Evolutionary conservation across 1,284 basidiomycete genomes (phyloP).

Genomic region (Ustilago lituana): DNA sequence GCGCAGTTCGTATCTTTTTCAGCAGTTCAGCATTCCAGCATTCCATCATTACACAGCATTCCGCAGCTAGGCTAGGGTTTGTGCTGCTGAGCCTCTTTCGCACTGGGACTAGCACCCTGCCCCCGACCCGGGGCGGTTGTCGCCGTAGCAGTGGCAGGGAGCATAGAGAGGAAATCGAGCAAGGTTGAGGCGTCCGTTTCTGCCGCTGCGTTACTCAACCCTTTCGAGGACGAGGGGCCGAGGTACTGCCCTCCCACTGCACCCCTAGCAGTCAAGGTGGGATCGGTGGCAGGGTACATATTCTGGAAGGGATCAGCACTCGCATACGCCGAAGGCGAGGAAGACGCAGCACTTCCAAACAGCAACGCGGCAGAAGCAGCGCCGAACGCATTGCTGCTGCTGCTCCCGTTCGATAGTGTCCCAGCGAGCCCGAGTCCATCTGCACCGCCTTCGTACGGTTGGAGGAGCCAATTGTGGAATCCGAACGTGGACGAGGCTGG

Average conservation of each 20-base stretch:
- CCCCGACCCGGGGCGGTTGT: not conserved
- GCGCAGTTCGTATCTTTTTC: too few relatives aligned
- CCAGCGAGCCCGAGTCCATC: conserved; percentile 11
- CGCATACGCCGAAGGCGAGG: conserved; percentile 12
- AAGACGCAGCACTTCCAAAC: not conserved
- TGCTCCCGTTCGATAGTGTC: not conserved
- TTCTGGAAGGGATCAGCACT: conserved; percentile 8
- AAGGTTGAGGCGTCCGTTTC: conserved; percentile 21
- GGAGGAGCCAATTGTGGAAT: conserved; percentile 47
- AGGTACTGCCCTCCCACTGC: not conserved
- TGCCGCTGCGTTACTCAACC: not conserved
- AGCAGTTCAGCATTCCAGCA: too few relatives aligned
- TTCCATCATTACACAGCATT: too few relatives aligned
- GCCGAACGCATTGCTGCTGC: not conserved
- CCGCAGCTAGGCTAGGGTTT: too few relatives aligned
- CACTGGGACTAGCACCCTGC: not conserved
- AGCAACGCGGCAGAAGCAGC: not conserved
- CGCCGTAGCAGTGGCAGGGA: conserved; percentile 12
- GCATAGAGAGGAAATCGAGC: conserved; percentile 31
- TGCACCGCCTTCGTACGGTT: conserved; percentile 43
- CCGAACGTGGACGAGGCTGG: conserved; percentile 30
- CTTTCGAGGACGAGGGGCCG: not conserved
- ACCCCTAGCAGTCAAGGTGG: not conserved
- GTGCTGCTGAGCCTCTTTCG: not conserved
- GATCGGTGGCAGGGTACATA: not conserved